These are phyloP conservation scores for Podaxis sp. DNA, from an alignment of 768 basidiomycete genomes.

Conservation along the genomic window DNA sequence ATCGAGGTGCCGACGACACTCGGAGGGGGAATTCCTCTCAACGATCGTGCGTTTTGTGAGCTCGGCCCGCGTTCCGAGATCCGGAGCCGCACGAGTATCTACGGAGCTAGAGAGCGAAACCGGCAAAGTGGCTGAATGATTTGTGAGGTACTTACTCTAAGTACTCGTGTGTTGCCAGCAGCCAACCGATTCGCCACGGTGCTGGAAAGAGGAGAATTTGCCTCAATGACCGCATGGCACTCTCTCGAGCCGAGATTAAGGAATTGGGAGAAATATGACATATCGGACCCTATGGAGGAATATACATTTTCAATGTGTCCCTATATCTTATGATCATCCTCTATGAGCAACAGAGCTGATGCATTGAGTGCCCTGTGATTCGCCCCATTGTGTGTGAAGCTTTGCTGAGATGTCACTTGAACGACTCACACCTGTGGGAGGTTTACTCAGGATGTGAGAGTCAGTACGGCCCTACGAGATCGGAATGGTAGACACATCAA, in stretches of 20 bases:
- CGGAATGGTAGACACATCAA: neutral
- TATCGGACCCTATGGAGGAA: neutral
- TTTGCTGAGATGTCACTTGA: neutral
- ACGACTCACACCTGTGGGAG: conserved; percentile 13
- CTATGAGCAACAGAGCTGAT: neutral
- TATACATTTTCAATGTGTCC: conserved; percentile 1
- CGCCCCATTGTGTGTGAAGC: conserved; percentile 7
- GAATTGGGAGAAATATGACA: neutral
- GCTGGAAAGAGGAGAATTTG: neutral
- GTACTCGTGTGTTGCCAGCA: neutral
- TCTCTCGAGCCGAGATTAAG: neutral
- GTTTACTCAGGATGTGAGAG: conserved; percentile 9
- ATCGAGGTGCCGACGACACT: neutral
- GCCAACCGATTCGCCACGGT: neutral
- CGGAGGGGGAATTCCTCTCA: neutral
- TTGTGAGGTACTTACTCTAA: no score
- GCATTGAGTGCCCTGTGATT: conserved; percentile 13
- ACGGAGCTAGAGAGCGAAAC: neutral
- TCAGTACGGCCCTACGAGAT: neutral
- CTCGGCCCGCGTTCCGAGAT: neutral
- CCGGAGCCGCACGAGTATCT: neutral
- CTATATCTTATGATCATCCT: neutral
- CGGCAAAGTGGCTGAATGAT: neutral
- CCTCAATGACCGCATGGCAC: neutral
- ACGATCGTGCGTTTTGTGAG: neutral